A percentile compares a stretch with the other conserved stretches of the same genome.
phyloP scores from a whole-genome alignment of 2,329 filamentous ascomycete genomes.

The Cladophialophora immunda region DNA sequence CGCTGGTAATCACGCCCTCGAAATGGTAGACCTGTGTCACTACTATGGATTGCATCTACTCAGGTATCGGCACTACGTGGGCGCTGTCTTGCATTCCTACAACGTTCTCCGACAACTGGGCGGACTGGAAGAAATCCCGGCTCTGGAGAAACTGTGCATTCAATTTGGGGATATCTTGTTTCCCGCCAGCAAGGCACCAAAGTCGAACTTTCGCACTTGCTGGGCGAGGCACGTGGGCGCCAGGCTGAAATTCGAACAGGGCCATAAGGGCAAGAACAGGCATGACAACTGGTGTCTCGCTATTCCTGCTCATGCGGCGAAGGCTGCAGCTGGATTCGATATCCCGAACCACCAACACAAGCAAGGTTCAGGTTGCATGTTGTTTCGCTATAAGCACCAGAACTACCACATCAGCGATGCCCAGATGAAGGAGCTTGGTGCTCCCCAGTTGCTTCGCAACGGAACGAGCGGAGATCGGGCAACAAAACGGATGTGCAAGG shows the following conservation, averaged over 20 bases:
- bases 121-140: slow-evolving; percentile 37
- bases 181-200: slow-evolving; percentile 40
- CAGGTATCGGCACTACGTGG: slow-evolving; percentile 43
- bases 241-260: slow-evolving; percentile 42
- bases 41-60: slow-evolving; percentile 44
- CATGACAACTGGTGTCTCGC: slow-evolving; percentile 40
- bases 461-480: neutral
- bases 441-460: neutral
- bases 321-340: slow-evolving; percentile 42
- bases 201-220: slow-evolving; percentile 41
- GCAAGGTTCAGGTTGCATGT: slow-evolving; percentile 30
- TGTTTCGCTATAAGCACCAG: slow-evolving; percentile 42
- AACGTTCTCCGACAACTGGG: slow-evolving; percentile 40
- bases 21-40: slow-evolving; percentile 42
- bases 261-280: slow-evolving; percentile 40
- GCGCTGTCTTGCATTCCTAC: slow-evolving; percentile 43
- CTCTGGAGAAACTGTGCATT: slow-evolving; percentile 40
- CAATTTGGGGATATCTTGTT: slow-evolving; percentile 40
- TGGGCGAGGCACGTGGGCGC: slow-evolving; percentile 43
- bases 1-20: slow-evolving; percentile 42
- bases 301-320: slow-evolving; percentile 42
- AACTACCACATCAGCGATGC: slow-evolving; percentile 37
- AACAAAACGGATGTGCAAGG: neutral
- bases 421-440: slow-evolving; percentile 23
- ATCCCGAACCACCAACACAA: slow-evolving; percentile 24